Base-by-base conservation (phyloP, 2,329 filamentous ascomycete genomes). In the Pseudocercospora ulei region DNA sequence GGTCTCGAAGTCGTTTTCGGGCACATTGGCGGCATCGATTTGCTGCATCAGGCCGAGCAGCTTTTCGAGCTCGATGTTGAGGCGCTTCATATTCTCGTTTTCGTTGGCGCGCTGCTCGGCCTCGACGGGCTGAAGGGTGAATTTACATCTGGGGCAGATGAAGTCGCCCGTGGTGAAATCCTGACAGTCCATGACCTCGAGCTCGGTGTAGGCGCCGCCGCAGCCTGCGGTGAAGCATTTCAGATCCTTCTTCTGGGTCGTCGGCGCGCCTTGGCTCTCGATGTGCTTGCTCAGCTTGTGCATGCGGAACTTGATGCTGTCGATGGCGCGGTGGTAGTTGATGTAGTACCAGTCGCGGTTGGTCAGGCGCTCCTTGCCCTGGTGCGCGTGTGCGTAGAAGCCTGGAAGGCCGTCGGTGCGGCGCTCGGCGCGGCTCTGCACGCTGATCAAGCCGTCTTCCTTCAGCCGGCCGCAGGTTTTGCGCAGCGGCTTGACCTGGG, bases 261-360 rank as follows among this genome's bases (percentile, higher is more conserved):
- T 80, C 0, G 84, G 80, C 11, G 83, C 78, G 9, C 83, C 82
- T 41, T 84, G 79, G 9, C 80, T 78, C 63, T 95, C 87, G 43
- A 96, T 85, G 38, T 81, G 78, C 59, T 88, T 87, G 51, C 87
- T 86, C 52, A 96, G 76, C 40, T 80, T 80, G 58, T 88, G 87
- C 35, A 94, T 78, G 47, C 84, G 80, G 73, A 82, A 98, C 62
- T 98, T 98, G 65, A 94, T 92, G 33, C 84, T 85, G 64, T 98
- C 90, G 56, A 98, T 85, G 22, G 88, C 85, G 41, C 84, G 82
- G 43, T 90, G 84, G 56, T 92, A 92, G 60, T 95, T 87, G 59
- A 98, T 88, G 64, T 84, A 98, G 67, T 93, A 98, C 71, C 94
- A 98, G 47, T 88, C 93, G 54, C 84, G 76, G 58, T 57, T 49